Percentiles rank a stretch among this genome's conserved stretches.
Conservation (phyloP, 2,329 filamentous ascomycete species). For the Xylaria sp. region DNA sequence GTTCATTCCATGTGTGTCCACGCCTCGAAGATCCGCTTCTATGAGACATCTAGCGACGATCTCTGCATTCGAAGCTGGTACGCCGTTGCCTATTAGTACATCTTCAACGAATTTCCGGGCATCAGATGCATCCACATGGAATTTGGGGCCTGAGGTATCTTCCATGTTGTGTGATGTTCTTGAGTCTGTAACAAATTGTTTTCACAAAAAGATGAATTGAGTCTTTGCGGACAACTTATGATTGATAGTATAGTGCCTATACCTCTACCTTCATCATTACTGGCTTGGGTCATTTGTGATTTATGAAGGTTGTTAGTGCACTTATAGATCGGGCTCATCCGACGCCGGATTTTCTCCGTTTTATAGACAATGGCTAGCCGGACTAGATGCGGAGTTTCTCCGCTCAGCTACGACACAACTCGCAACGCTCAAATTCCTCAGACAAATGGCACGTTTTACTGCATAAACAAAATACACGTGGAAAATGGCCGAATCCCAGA, state of each 20-base stretch:
- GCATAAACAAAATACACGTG: neutral
- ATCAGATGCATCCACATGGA: constrained; percentile 54
- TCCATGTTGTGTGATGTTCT: constrained; percentile 39
- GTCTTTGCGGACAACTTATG: neutral
- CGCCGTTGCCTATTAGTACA: constrained; percentile 70
- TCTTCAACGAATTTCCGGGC: constrained; percentile 60
- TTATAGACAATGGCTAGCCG: neutral
- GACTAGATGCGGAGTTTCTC: constrained; percentile 28
- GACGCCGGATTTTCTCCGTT: constrained; percentile 34
- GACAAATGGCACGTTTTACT: neutral
- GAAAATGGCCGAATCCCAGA: constrained; percentile 21
- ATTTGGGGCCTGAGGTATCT: constrained; percentile 40
- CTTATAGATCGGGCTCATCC: constrained; percentile 19
- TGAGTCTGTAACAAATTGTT: neutral
- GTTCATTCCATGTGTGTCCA: constrained; percentile 83
- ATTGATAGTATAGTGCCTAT: neutral
- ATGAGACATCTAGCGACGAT: constrained; percentile 76
- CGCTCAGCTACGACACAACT: neutral
- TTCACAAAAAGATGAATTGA: neutral
- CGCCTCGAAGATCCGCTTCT: constrained; percentile 78
- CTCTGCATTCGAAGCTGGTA: constrained; percentile 65
- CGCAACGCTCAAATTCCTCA: neutral
- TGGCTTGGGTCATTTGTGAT: neutral
- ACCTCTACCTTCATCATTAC: constrained; percentile 40
- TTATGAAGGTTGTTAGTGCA: constrained; percentile 13